Percentiles rank a stretch among this genome's conserved stretches.
Conservation (phyloP, 805 yeast genomes). For the Maudiozyma saulgeensis region DNA sequence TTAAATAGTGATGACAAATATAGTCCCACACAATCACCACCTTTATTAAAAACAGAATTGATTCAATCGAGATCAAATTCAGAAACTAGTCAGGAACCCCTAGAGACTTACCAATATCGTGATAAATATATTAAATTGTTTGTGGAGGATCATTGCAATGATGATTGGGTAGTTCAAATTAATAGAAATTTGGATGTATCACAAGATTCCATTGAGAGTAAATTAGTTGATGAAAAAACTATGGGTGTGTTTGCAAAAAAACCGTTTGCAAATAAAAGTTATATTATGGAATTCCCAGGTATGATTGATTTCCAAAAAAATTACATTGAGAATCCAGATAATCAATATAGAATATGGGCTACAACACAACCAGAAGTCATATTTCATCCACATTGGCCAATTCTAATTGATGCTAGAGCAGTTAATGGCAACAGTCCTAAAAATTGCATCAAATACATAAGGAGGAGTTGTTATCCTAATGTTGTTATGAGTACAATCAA, state of each 20-base stretch:
- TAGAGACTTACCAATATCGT: conserved; percentile 14
- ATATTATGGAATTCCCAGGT: conserved; percentile 59
- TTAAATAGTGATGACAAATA: background rate
- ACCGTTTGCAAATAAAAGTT: conserved; percentile 36
- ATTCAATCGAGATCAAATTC: background rate
- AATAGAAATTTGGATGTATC: conserved; percentile 2
- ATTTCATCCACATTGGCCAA: conserved; percentile 47
- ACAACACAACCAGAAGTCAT: conserved; percentile 52
- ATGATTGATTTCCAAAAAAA: conserved; percentile 57
- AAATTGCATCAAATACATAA: conserved; percentile 49
- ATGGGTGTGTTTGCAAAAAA: conserved; percentile 43
- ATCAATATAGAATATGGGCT: conserved; percentile 71
- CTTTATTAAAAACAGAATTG: background rate
- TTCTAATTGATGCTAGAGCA: conserved; percentile 72
- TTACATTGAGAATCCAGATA: conserved; percentile 55
- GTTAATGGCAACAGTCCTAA: conserved; percentile 55
- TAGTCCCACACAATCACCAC: background rate
- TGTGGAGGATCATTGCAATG: conserved; percentile 44
- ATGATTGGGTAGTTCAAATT: conserved; percentile 27
- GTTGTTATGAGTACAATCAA: conserved; percentile 48
- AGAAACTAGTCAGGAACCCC: background rate
- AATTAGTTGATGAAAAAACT: background rate
- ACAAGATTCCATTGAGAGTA: background rate
- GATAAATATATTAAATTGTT: conserved; percentile 37
- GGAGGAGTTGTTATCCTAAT: conserved; percentile 72